Evolutionary conservation across 352 stramenopile genomes (phyloP).

Genomic region (Phytophthora macrochlamydospora): DNA sequence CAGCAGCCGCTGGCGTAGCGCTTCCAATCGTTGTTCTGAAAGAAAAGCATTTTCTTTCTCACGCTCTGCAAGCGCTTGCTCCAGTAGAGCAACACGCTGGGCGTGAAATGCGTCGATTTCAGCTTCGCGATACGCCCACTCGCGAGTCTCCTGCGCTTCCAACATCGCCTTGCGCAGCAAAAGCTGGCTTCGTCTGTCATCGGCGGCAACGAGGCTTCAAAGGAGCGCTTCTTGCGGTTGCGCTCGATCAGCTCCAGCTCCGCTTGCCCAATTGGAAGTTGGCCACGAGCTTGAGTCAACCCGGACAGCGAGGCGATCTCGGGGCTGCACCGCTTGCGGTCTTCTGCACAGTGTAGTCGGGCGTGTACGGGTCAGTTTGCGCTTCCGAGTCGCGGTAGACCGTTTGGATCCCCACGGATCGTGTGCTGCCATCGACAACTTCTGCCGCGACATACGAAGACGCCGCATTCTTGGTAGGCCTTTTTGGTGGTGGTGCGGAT

Average conservation of each 20-base stretch:
- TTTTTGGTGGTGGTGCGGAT: constrained; percentile 1
- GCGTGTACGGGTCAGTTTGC: constrained; percentile 94
- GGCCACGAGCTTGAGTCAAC: constrained; percentile 62
- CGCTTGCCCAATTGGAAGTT: constrained; percentile 76
- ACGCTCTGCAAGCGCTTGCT: constrained; percentile 84
- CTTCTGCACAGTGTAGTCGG: constrained; percentile 88
- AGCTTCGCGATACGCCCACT: constrained; percentile 89
- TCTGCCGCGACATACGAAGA: constrained; percentile 35
- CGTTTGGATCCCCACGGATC: constrained; percentile 89
- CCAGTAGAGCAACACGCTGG: constrained; percentile 77
- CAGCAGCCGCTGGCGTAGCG: constrained; percentile 77
- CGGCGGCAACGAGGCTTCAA: constrained; percentile 89
- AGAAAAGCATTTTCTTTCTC: constrained; percentile 92
- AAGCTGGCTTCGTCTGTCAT: constrained; percentile 96
- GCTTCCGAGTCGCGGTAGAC: constrained; percentile 93
- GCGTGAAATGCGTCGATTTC: constrained; percentile 89
- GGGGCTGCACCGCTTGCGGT: constrained; percentile 52
- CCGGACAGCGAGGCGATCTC: constrained; percentile 88
- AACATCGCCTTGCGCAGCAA: constrained; percentile 91
- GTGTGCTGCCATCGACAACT: constrained; percentile 49
- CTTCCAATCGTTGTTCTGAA: constrained; percentile 92
- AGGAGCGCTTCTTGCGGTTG: constrained; percentile 82
- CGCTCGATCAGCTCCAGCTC: constrained; percentile 94
- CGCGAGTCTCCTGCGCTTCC: constrained; percentile 90
- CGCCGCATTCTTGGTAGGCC: constrained; percentile 9